These are phyloP conservation scores for Jaenimonas drosophilae DNA, from an alignment of 208 protist genomes.

Conservation along the genomic window DNA sequence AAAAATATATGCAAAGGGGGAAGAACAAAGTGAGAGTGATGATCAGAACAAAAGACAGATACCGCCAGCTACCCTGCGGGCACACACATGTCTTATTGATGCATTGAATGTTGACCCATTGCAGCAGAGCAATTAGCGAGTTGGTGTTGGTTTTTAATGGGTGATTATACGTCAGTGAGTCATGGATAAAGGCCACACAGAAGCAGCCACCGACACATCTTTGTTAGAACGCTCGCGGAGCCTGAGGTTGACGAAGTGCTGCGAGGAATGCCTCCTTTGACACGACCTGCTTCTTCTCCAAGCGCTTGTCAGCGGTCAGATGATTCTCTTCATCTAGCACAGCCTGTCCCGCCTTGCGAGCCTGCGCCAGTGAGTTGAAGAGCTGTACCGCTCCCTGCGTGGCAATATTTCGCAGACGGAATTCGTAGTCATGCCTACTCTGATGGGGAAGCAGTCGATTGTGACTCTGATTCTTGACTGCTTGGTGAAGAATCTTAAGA, in stretches of 20 bases:
- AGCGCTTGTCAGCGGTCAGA: slow-evolving; percentile 60
- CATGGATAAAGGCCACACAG: too few relatives aligned
- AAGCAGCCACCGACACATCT: neutral
- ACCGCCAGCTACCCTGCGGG: too few relatives aligned
- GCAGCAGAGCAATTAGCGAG: too few relatives aligned
- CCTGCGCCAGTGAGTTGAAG: slow-evolving; percentile 77
- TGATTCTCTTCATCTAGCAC: slow-evolving; percentile 33
- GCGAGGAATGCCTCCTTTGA: slow-evolving; percentile 74
- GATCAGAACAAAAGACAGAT: too few relatives aligned
- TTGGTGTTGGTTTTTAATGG: too few relatives aligned
- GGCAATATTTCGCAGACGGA: slow-evolving; percentile 66
- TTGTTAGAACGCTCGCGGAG: slow-evolving; percentile 11
- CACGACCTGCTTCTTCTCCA: slow-evolving; percentile 63
- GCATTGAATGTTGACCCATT: too few relatives aligned
- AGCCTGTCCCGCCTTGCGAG: slow-evolving; percentile 51
- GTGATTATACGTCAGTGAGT: too few relatives aligned
- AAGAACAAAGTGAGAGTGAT: too few relatives aligned
- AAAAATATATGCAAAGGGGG: too few relatives aligned
- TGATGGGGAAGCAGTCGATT: slow-evolving; percentile 67
- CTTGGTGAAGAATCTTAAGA: slow-evolving; percentile 58
- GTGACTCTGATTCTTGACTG: slow-evolving; percentile 69
- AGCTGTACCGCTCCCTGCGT: slow-evolving; percentile 80
- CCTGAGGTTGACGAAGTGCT: slow-evolving; percentile 44
- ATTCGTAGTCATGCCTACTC: slow-evolving; percentile 82
- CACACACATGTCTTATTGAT: too few relatives aligned